phyloP scores from a whole-genome alignment of 2,329 filamentous ascomycete genomes.

The Colletotrichum lindemuthianum region DNA sequence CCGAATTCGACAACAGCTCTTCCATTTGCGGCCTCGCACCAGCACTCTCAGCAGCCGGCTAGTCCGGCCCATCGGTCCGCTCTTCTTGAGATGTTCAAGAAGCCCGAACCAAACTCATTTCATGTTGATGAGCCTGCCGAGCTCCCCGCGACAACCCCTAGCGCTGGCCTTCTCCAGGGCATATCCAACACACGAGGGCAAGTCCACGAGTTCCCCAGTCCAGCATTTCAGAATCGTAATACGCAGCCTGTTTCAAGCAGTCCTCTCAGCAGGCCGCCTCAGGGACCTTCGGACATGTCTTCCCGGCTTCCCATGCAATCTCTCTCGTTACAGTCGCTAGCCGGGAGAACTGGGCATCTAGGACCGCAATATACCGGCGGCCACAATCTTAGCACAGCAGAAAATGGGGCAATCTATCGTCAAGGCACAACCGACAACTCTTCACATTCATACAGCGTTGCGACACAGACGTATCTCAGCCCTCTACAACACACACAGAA shows the following conservation, averaged over 20 bases:
- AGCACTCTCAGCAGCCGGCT: constrained; percentile 43
- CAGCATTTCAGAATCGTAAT: constrained; percentile 15
- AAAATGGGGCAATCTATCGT: constrained; percentile 6
- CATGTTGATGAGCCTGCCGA: constrained; percentile 19
- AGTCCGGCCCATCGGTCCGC: constrained; percentile 54
- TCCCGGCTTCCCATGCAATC: constrained; percentile 15
- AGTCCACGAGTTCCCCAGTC: constrained; percentile 7
- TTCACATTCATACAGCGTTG: not conserved
- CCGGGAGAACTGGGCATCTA: constrained; percentile 2
- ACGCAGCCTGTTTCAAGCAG: constrained; percentile 30
- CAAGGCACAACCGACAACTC: constrained; percentile 14
- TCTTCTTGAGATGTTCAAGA: constrained; percentile 66
- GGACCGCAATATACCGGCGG: constrained; percentile 5
- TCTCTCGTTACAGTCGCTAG: constrained; percentile 22
- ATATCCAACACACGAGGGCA: constrained; percentile 5
- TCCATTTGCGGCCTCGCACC: constrained; percentile 15
- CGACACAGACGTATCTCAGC: constrained; percentile 16
- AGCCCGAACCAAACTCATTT: constrained; percentile 41
- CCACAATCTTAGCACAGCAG: constrained; percentile 11
- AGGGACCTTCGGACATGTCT: constrained; percentile 5
- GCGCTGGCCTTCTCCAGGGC: constrained; percentile 26
- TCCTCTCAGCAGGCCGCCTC: constrained; percentile 30
- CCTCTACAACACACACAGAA: constrained; percentile 23
- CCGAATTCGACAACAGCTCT: not conserved
- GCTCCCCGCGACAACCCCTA: constrained; percentile 30